Conservation (phyloP, 2,329 filamentous ascomycete genomes). For the Lachnellula hyalina region DNA sequence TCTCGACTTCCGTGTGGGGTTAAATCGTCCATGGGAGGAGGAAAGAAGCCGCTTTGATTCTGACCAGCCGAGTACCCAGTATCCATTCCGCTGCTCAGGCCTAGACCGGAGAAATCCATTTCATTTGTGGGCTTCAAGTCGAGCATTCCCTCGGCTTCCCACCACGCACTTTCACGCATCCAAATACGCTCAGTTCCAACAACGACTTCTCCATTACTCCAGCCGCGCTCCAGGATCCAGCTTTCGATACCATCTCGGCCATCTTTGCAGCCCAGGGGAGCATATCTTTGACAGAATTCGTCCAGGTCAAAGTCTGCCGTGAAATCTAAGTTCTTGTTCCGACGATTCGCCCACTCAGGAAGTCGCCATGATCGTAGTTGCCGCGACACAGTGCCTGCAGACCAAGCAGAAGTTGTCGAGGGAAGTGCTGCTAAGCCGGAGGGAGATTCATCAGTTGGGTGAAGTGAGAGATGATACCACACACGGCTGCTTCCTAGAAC, state of each 20-base stretch:
- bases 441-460: slow-evolving; percentile 84
- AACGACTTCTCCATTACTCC: slow-evolving; percentile 96
- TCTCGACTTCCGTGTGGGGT: slow-evolving; percentile 66
- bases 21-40: slow-evolving; percentile 53
- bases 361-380: slow-evolving; percentile 91
- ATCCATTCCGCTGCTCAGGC: slow-evolving; percentile 58
- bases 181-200: slow-evolving; percentile 88
- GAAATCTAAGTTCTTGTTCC: slow-evolving; percentile 87
- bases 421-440: slow-evolving; percentile 66
- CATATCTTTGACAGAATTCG: slow-evolving; percentile 82
- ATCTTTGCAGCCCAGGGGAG: slow-evolving; percentile 77
- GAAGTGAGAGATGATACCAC: slow-evolving; percentile 90
- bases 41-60: slow-evolving; percentile 65
- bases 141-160: slow-evolving; percentile 95
- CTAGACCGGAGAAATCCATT: slow-evolving; percentile 34
- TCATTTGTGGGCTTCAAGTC: slow-evolving; percentile 60
- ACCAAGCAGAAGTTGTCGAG: slow-evolving; percentile 79
- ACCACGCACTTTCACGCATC: slow-evolving; percentile 93
- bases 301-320: slow-evolving; percentile 94
- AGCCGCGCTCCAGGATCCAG: slow-evolving; percentile 90
- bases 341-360: slow-evolving; percentile 92
- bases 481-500: slow-evolving; percentile 78
- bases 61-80: slow-evolving; percentile 59
- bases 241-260: slow-evolving; percentile 89
- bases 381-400: slow-evolving; percentile 83